Base-by-base conservation (phyloP, 2,329 filamentous ascomycete genomes). In the Mariannaea sp. region DNA sequence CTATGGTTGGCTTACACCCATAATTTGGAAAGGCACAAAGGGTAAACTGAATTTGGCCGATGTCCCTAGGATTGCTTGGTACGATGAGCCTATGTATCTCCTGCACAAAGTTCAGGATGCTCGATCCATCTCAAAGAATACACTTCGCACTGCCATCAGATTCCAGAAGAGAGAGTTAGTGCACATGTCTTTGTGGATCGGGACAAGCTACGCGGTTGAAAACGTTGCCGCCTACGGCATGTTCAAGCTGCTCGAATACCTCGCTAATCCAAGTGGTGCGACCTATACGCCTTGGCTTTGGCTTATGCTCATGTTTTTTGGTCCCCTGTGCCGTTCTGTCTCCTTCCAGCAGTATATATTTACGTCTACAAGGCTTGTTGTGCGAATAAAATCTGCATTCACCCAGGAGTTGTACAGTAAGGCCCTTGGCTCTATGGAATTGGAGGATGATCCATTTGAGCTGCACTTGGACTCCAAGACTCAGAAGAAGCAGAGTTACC, bases 341-440 rank as follows among this genome's bases (percentile, higher is more conserved):
- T 66, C 73, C 48, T 81, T 78, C 56, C 80, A 85, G 62, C 80
- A 80, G 58, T 84, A 84, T 63, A 73, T 84, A 27, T 84, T 84
- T 59, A 79, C 72, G 2, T 80, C 80, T 6, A 84, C 81, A 2
- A 74, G 80, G n/a, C 67, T 84, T 36, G 69, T 83, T 27, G 80
- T 84, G 29, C 78, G 82, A 20, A 69, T 83, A 49, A 83, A 82
- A 60, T 76, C 80, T 22, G 80, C 77, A 22, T 72, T 85, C 52
- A 83, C 80, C 0, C 81, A 84, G 58, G 82, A 84, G 62, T 72
- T 84, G 8, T 84, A 85, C 58, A 76, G 77, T 56, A 78, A 76
- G 38, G 80, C 81, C 3, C 73, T 84, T 60, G 71, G 71, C 7
- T 83, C 80, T 1, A 81, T 81, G 77, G 80, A 82, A 53, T 69